Percentiles rank a stretch among this genome's conserved stretches.
These are phyloP conservation scores for Solanum pimpinellifolium DNA, from an alignment of 257 asterid genomes.

Conservation along the genomic window DNA sequence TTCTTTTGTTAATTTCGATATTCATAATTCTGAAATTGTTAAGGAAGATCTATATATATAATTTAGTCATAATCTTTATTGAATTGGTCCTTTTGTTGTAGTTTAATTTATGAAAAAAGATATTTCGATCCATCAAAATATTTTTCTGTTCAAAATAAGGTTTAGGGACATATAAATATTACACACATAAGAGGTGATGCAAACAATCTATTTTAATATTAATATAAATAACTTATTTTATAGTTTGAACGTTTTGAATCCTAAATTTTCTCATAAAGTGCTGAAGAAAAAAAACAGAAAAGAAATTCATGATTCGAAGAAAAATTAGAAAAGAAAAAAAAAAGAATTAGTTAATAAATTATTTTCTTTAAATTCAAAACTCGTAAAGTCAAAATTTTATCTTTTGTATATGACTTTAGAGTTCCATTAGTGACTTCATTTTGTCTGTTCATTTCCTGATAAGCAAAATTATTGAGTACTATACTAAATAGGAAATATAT, in stretches of 20 bases:
- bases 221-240: not conserved
- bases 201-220: not conserved
- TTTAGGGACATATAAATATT: no score
- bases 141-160: not conserved
- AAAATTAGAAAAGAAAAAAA: no score
- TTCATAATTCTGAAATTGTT: not conserved
- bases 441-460: not conserved
- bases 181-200: not conserved
- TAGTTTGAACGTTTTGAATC: accelerated
- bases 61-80: not conserved
- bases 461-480: not conserved
- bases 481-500: no score
- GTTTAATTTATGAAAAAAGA: not conserved
- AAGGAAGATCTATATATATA: not conserved
- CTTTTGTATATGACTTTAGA: not conserved
- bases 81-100: not conserved
- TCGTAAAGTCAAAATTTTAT: not conserved
- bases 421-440: not conserved
- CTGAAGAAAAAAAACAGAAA: not conserved
- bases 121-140: no score
- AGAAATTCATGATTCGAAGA: no score
- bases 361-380: not conserved
- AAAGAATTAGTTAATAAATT: not conserved
- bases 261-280: not conserved
- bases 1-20: not conserved